Percentiles rank a stretch among this genome's conserved stretches.
These are phyloP conservation scores for Polymyxa betae DNA, from an alignment of 208 protist species.

Conservation along the genomic window DNA sequence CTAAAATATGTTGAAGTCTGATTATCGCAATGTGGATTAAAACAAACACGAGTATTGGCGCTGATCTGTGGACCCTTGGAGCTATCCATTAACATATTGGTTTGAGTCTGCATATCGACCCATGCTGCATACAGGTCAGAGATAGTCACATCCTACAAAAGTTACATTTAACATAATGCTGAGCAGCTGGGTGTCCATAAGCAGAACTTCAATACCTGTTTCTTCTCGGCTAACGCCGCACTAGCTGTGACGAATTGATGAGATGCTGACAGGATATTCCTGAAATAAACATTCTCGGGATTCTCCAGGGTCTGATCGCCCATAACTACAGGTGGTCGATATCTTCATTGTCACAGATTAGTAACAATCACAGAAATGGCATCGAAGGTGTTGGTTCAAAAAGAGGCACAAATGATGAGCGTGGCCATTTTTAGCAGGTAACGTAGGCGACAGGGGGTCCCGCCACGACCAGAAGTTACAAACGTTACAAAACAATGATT, in stretches of 20 bases:
- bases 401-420: too few species aligned
- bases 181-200: background rate
- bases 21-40: background rate
- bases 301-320: slow-evolving; percentile 72
- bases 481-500: too few species aligned
- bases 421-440: too few species aligned
- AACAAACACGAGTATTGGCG: background rate
- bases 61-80: background rate
- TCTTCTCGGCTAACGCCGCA: background rate
- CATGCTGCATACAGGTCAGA: slow-evolving; percentile 38
- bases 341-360: background rate
- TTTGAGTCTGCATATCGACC: slow-evolving; percentile 43
- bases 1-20: background rate
- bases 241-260: background rate
- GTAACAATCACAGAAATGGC: background rate
- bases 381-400: too few species aligned
- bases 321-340: slow-evolving; percentile 2
- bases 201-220: background rate
- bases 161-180: background rate
- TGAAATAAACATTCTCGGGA: slow-evolving; percentile 74
- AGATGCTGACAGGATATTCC: slow-evolving; percentile 64
- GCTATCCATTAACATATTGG: slow-evolving; percentile 56
- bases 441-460: too few species aligned
- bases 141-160: background rate
- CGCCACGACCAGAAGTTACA: too few species aligned